A percentile compares a stretch with the other conserved stretches of the same genome.
These are phyloP conservation scores for Aleurites moluccanus DNA, from an alignment of 441 rosid genomes.

Conservation along the genomic window DNA sequence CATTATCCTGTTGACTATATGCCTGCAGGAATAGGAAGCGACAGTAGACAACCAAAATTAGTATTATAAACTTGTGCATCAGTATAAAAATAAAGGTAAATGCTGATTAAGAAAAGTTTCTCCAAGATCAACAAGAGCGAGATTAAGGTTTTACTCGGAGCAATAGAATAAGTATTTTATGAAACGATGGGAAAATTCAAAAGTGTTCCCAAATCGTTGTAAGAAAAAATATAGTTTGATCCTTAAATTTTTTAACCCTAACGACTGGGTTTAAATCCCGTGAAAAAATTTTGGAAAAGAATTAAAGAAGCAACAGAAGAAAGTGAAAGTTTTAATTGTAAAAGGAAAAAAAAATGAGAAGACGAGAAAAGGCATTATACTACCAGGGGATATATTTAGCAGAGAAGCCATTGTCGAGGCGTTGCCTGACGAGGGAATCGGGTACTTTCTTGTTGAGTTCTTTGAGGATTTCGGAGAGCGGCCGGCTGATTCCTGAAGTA, in stretches of 20 bases:
- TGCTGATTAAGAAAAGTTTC: not conserved
- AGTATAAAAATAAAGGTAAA: not conserved
- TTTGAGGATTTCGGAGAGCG: constrained; percentile 65
- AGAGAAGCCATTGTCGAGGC: constrained; percentile 60
- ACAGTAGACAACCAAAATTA: not conserved
- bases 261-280: not conserved
- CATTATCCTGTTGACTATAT: constrained; percentile 73
- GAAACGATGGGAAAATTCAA: not conserved
- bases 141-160: not conserved
- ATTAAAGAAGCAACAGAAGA: not conserved
- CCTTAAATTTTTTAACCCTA: not conserved
- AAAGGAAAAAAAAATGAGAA: too few species aligned
- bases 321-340: not conserved
- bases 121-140: not conserved
- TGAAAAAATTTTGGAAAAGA: not conserved
- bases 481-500: constrained; percentile 72
- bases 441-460: constrained; percentile 84
- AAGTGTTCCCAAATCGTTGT: not conserved
- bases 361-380: not conserved
- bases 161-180: too few species aligned
- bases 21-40: constrained; percentile 42
- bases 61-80: not conserved
- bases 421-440: constrained; percentile 50
- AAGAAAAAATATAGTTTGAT: not conserved
- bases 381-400: constrained; percentile 81